These are phyloP conservation scores for Cytospora chrysosperma DNA, from an alignment of 2,329 filamentous ascomycete genomes.

Conservation along the genomic window DNA sequence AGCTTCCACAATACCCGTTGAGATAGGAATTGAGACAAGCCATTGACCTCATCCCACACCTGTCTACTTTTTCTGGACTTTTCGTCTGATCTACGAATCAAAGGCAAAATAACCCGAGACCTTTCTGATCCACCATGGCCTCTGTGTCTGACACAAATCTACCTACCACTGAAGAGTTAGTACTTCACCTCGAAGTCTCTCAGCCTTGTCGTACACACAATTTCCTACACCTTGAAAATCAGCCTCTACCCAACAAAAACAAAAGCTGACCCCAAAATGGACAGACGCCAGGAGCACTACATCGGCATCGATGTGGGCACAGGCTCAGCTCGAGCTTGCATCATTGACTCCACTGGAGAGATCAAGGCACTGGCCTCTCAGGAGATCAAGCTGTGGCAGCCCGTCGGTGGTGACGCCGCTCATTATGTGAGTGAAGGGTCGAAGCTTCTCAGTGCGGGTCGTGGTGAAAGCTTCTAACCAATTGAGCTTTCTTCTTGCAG, in stretches of 20 bases:
- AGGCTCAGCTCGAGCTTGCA: slow-evolving; percentile 90
- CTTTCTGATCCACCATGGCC: slow-evolving; percentile 10
- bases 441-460: too few relatives aligned
- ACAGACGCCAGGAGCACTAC: slow-evolving; percentile 51
- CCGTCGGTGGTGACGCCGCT: slow-evolving; percentile 58
- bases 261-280: slow-evolving; percentile 15
- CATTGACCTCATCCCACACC: slow-evolving; percentile 3
- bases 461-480: background rate
- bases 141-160: slow-evolving; percentile 12
- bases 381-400: slow-evolving; percentile 79
- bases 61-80: background rate
- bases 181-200: slow-evolving; percentile 4
- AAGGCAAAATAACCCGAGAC: background rate
- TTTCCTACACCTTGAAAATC: background rate
- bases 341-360: slow-evolving; percentile 88
- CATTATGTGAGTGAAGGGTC: slow-evolving; percentile 56
- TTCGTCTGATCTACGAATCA: slow-evolving; percentile 4
- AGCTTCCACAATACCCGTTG: background rate
- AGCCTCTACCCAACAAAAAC: background rate
- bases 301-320: slow-evolving; percentile 96
- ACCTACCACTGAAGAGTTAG: slow-evolving; percentile 24
- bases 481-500: slow-evolving; percentile 37
- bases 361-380: slow-evolving; percentile 75
- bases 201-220: background rate
- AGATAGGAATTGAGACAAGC: slow-evolving; percentile 9